Percentiles rank a stretch among this genome's conserved stretches.
phyloP scores from a whole-genome alignment of 345 rosid species.

The Hibiscus syriacus region DNA sequence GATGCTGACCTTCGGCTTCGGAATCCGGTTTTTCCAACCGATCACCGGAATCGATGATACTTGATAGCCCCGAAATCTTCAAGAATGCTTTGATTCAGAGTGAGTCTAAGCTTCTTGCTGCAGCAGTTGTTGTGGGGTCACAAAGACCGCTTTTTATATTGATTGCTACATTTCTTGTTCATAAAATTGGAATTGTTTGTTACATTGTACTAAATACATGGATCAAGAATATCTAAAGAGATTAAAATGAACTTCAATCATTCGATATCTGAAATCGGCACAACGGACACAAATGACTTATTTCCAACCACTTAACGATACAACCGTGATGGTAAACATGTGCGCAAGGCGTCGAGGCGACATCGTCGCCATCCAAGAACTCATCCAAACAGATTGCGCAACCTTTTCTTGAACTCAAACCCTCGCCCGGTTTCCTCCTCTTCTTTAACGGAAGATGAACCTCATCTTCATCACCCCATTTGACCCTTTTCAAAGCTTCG shows the following conservation, averaged over 20 bases:
- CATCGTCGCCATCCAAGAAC: background rate
- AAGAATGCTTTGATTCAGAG: no score
- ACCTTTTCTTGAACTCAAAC: background rate
- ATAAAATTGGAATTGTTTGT: no score
- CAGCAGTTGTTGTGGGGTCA: no score
- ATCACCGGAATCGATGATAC: no score
- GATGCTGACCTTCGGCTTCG: no score
- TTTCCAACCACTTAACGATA: background rate
- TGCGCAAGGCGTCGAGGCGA: background rate
- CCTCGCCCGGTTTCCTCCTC: background rate
- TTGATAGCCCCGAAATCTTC: no score
- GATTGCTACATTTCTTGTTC: no score
- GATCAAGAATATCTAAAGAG: background rate
- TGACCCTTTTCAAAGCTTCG: background rate
- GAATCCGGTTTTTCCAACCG: no score
- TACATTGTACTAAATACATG: background rate
- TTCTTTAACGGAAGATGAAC: background rate
- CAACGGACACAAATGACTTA: background rate
- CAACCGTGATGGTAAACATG: background rate
- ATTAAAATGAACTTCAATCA: background rate
- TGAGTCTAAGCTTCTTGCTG: no score
- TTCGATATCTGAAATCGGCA: background rate
- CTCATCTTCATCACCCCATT: background rate
- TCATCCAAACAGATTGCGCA: background rate
- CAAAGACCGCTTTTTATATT: no score